Conservation (phyloP, 352 stramenopile species). For the Globisporangium ultimum region DNA sequence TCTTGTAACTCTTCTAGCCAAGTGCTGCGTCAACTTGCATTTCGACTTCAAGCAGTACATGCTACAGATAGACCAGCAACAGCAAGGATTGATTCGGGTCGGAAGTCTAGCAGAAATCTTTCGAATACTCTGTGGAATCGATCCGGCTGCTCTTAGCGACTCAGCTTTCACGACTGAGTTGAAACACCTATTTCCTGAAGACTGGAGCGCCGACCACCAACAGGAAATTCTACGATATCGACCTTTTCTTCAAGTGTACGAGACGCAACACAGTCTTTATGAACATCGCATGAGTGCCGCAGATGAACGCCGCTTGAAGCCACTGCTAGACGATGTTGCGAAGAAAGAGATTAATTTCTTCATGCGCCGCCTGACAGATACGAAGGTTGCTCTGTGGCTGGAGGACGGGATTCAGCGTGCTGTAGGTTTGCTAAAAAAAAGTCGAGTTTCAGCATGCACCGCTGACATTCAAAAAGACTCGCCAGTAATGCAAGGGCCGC, state of each 20-base stretch:
- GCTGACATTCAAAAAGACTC: neutral
- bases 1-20: conserved; percentile 21
- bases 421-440: neutral
- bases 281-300: conserved; percentile 6
- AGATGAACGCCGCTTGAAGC: conserved; percentile 16
- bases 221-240: conserved; percentile 23
- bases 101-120: conserved; percentile 24
- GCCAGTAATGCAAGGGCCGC: neutral
- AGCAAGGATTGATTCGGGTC: conserved; percentile 22
- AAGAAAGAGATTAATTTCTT: neutral
- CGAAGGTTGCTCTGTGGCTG: conserved; percentile 22
- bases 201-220: conserved; percentile 17
- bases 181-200: conserved; percentile 8
- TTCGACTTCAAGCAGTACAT: conserved; percentile 26
- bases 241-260: conserved; percentile 18
- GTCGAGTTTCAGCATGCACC: neutral
- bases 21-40: conserved; percentile 22
- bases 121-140: conserved; percentile 21
- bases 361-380: conserved; percentile 6
- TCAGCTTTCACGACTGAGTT: conserved; percentile 11
- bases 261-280: conserved; percentile 9
- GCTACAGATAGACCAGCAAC: conserved; percentile 21
- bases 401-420: conserved; percentile 15
- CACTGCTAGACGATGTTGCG: conserved; percentile 24
- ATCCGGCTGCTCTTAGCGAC: conserved; percentile 3